These are phyloP conservation scores for Fusarium solani-melongenae DNA, from an alignment of 2,329 filamentous ascomycete genomes.

Conservation along the genomic window DNA sequence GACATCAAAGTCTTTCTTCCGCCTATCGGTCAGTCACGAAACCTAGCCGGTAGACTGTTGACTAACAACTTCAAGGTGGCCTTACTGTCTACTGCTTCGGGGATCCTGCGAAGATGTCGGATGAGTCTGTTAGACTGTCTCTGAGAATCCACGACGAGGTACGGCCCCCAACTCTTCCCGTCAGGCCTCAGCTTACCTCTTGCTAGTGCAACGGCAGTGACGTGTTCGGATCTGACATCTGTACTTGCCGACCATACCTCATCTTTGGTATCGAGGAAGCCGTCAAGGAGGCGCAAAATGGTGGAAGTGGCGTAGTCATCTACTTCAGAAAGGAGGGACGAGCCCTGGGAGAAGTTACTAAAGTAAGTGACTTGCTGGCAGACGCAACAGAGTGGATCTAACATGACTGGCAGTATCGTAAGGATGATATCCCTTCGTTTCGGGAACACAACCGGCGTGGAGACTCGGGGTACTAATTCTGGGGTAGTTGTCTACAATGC, in stretches of 20 bases:
- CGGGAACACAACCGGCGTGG: conserved; percentile 1
- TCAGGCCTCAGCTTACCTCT: neutral
- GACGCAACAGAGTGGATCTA: conserved; percentile 20
- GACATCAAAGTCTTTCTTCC: conserved; percentile 97
- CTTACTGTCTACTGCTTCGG: conserved; percentile 98
- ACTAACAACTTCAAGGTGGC: conserved; percentile 65
- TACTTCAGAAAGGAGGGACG: conserved; percentile 99
- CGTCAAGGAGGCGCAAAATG: conserved; percentile 94
- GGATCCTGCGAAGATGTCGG: conserved; percentile 92
- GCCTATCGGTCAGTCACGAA: conserved; percentile 75
- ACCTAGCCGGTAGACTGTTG: neutral
- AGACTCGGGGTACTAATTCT: conserved; percentile 34
- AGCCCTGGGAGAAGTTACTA: conserved; percentile 94
- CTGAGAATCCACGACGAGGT: conserved; percentile 81
- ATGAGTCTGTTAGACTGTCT: conserved; percentile 82
- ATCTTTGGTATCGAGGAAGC: conserved; percentile 98
- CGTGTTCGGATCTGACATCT: conserved; percentile 98
- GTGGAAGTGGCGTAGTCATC: conserved; percentile 93
- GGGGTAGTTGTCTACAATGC: conserved; percentile 76
- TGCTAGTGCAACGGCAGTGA: conserved; percentile 89
- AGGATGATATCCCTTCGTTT: conserved; percentile 12
- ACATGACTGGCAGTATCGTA: conserved; percentile 36
- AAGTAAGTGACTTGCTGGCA: conserved; percentile 66
- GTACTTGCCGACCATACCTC: conserved; percentile 94
- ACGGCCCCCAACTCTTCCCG: conserved; percentile 20